Base-by-base conservation (phyloP, 129 eudicot species). In the Pseudognaphalium luteoalbum region DNA sequence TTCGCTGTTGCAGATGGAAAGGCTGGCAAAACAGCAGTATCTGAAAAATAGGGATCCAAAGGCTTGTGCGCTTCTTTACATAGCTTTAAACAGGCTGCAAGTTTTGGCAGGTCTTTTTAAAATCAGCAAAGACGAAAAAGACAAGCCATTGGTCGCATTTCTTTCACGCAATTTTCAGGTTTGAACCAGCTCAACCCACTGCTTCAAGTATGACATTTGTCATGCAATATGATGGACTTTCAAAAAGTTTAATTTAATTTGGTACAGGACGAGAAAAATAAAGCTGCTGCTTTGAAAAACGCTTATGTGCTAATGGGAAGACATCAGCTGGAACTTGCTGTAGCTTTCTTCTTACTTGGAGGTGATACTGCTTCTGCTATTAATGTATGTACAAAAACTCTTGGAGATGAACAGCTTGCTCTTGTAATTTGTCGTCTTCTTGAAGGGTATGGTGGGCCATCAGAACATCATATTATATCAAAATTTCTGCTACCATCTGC, bases 161-260 rank as follows among this genome's bases (percentile, higher is more conserved):
- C 87, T 95, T 11, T 83, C 90, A 50, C 96, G 99, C 81, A 95
- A 91, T 84, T 95, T 95, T 75, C 93, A 95, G 99, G 99, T 95
- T 56, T 41, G 15, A 25, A 71, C 78, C 74, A 59, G 14, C 68
- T 72, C 30, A 47, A 58, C 12, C 75, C 75, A 74, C 59, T 74
- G 32, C 60, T 73, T 68, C 77, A 67, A 32, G 15, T 4, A 66
- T 66, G 28, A 34, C 59, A 16, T 50, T n/a, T 62, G 32, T 58
- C 42, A 47, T 71, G 78, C 66, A 30, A 63, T 57, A 6, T 47
- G 19, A 12, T 9, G 6, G 5, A 59, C 35, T 54, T 37, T 68
- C 14, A 72, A 34, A 41, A 30, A 33, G 77, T 44, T 34, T 42
- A 41, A 32, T 32, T 37, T 30, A 56, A 62, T 58, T 63, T 44